Evolutionary conservation across 345 rosid species (phyloP).

Genomic region (Arabidopsis arenosa): DNA sequence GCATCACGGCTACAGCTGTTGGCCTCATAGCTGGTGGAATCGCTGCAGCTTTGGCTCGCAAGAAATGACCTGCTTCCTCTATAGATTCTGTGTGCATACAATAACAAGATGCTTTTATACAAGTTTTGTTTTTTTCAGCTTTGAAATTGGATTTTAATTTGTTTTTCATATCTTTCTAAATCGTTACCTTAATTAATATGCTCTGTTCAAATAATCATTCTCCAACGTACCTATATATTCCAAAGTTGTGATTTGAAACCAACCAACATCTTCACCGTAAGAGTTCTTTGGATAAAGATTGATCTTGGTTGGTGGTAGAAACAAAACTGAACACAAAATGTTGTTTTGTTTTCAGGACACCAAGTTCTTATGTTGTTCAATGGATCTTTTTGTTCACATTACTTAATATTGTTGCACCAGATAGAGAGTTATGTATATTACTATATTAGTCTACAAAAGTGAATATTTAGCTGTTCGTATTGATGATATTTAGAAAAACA

Average conservation of each 20-base stretch:
- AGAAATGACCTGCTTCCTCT: slow-evolving; percentile 48
- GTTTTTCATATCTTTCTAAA: neutral
- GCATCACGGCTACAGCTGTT: slow-evolving; percentile 82
- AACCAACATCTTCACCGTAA: neutral
- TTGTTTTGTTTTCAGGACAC: slow-evolving; percentile 1
- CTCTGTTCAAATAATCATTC: slow-evolving; percentile 3
- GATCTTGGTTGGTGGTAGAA: neutral
- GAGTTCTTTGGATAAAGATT: neutral
- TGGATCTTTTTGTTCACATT: neutral
- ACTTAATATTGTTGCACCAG: neutral
- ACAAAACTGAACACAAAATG: slow-evolving; percentile 8
- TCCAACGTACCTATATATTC: neutral
- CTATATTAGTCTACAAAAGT: neutral
- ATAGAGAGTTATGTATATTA: neutral
- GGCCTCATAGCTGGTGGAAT: slow-evolving; percentile 85
- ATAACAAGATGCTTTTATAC: neutral
- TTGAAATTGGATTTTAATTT: neutral
- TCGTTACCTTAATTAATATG: slow-evolving; percentile 19
- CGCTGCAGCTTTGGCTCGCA: slow-evolving; percentile 80
- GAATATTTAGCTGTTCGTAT: neutral
- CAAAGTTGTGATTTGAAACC: neutral
- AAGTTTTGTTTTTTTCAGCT: slow-evolving; percentile 3
- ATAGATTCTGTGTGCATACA: slow-evolving; percentile 16
- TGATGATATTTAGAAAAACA: neutral
- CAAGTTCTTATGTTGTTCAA: neutral